Evolutionary conservation across 1,284 basidiomycete genomes (phyloP).

Genomic region (Puccinia novopanici): DNA sequence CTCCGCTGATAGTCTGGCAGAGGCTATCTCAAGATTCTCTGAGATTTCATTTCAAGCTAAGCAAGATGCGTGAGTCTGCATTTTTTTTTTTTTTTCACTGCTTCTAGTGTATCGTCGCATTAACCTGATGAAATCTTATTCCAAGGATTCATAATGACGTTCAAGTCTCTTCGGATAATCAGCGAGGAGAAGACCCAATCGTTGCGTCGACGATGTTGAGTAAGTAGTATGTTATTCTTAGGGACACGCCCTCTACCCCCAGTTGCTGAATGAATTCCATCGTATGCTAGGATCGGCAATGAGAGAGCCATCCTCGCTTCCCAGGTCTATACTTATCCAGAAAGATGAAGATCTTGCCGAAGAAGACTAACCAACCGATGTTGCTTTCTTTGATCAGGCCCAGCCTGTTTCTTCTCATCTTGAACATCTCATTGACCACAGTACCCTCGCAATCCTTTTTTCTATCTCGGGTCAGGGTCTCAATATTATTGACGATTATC

Average conservation of each 20-base stretch:
- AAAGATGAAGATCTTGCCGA: slow-evolving; percentile 42
- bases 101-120: background rate
- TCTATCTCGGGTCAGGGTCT: background rate
- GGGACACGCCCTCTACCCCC: background rate
- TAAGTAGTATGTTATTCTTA: background rate
- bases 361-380: slow-evolving; percentile 47
- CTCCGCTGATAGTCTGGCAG: slow-evolving; percentile 58
- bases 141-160: background rate
- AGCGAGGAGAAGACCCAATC: slow-evolving; percentile 7
- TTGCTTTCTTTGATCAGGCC: slow-evolving; percentile 24
- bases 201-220: slow-evolving; percentile 30
- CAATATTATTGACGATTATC: slow-evolving; percentile 47
- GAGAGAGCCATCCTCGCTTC: slow-evolving; percentile 25
- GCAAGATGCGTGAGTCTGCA: slow-evolving; percentile 1
- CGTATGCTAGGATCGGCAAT: slow-evolving; percentile 43
- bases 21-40: slow-evolving; percentile 17
- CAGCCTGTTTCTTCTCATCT: background rate
- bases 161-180: background rate
- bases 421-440: background rate
- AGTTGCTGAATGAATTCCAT: background rate
- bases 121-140: background rate
- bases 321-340: slow-evolving; percentile 30
- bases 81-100: background rate
- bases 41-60: slow-evolving; percentile 27
- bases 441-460: slow-evolving; percentile 25